phyloP scores from a whole-genome alignment of 1,284 basidiomycete species.

The Cryptococcus hybrid region DNA sequence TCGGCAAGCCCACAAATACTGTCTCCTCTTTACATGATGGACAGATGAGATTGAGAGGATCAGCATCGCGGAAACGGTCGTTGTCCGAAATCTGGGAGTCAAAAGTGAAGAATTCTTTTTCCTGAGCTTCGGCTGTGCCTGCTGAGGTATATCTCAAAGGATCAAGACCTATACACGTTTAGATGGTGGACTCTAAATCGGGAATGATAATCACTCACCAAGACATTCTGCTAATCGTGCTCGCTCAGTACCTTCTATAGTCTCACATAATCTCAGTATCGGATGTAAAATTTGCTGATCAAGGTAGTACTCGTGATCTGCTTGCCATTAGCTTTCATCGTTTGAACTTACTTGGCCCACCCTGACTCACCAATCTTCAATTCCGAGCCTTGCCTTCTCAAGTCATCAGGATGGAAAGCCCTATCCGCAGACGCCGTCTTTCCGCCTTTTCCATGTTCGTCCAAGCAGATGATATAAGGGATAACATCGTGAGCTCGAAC shows the following conservation, averaged over 20 bases:
- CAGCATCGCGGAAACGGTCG: slow-evolving; percentile 76
- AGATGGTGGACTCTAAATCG: not conserved
- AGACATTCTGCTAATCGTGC: slow-evolving; percentile 90
- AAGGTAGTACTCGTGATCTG: slow-evolving; percentile 91
- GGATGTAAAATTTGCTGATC: slow-evolving; percentile 91
- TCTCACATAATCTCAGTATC: slow-evolving; percentile 90
- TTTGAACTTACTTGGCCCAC: not conserved
- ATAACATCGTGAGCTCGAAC: slow-evolving; percentile 90
- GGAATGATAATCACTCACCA: slow-evolving; percentile 56
- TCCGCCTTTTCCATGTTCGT: slow-evolving; percentile 67
- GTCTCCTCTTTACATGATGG: slow-evolving; percentile 57
- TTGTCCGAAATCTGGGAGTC: slow-evolving; percentile 88
- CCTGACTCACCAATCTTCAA: slow-evolving; percentile 65
- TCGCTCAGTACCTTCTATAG: slow-evolving; percentile 93
- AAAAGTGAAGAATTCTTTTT: slow-evolving; percentile 72
- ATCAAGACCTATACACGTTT: slow-evolving; percentile 67
- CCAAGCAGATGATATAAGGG: slow-evolving; percentile 89
- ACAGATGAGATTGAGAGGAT: slow-evolving; percentile 70
- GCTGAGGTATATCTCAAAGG: slow-evolving; percentile 67
- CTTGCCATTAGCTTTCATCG: not conserved
- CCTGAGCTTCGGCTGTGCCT: slow-evolving; percentile 56
- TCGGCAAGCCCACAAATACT: slow-evolving; percentile 22
- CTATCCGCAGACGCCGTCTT: slow-evolving; percentile 84
- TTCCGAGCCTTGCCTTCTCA: slow-evolving; percentile 66
- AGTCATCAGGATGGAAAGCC: slow-evolving; percentile 91